Evolutionary conservation across 192 early-diverging fungal genomes (phyloP).

Genomic region (Coemansia sp.): DNA sequence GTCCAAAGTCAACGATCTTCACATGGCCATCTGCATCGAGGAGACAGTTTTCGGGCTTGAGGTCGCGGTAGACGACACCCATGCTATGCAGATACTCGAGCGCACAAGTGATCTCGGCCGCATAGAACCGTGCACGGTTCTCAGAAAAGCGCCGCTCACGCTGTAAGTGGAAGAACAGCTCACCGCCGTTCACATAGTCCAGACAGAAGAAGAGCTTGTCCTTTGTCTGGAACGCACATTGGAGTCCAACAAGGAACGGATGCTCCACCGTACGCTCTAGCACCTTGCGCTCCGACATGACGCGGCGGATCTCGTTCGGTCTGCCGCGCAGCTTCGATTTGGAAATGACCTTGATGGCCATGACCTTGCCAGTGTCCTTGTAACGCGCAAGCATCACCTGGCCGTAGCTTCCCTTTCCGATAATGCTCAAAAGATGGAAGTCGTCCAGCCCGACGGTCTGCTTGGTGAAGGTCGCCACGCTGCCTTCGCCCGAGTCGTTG

Average conservation of each 20-base stretch:
- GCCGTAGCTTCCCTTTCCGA: conserved; percentile 77
- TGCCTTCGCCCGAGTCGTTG: neutral
- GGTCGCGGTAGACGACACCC: conserved; percentile 88
- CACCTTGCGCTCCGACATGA: conserved; percentile 67
- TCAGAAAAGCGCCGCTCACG: conserved; percentile 64
- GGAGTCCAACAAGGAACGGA: conserved; percentile 71
- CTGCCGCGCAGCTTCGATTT: conserved; percentile 67
- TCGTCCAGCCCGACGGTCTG: conserved; percentile 53
- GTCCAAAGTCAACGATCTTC: conserved; percentile 96
- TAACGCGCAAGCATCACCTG: conserved; percentile 74
- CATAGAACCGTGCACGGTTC: conserved; percentile 63
- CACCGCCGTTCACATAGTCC: conserved; percentile 77
- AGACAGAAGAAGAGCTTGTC: conserved; percentile 73
- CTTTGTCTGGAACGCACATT: conserved; percentile 73
- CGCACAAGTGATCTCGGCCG: conserved; percentile 57
- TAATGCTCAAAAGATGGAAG: conserved; percentile 71
- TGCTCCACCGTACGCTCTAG: conserved; percentile 55
- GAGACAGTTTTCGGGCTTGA: conserved; percentile 85
- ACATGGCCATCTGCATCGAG: conserved; percentile 74
- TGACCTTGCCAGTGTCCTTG: conserved; percentile 66
- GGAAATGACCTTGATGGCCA: conserved; percentile 73
- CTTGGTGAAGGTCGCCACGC: conserved; percentile 10
- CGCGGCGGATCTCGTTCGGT: conserved; percentile 62
- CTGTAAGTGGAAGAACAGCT: conserved; percentile 74
- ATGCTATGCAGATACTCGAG: conserved; percentile 81